These are phyloP conservation scores for Talaromyces sp. DNA, from an alignment of 2,329 filamentous ascomycete species.

Conservation along the genomic window DNA sequence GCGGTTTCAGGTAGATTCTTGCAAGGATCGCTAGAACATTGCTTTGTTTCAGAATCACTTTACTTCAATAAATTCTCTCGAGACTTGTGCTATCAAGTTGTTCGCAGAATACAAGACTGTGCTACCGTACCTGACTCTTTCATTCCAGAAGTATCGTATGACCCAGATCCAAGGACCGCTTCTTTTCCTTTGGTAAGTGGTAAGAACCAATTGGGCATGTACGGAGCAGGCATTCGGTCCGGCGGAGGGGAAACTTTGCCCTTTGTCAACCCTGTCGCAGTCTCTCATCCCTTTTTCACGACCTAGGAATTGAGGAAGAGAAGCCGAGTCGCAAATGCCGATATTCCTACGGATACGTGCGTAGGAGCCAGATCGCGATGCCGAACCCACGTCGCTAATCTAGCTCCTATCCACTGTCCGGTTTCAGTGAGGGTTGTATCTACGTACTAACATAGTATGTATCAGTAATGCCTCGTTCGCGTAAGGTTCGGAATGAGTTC, in stretches of 20 bases:
- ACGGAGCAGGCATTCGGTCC: neutral
- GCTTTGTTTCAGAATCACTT: neutral
- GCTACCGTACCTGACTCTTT: neutral
- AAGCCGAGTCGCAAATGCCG: slow-evolving; percentile 1
- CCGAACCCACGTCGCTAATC: neutral
- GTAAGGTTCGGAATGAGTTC: neutral
- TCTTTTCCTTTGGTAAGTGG: neutral
- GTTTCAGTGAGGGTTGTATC: neutral
- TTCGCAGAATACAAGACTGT: too few relatives aligned
- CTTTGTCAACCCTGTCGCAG: neutral
- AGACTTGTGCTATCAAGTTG: neutral
- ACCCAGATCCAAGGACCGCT: neutral
- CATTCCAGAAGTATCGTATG: neutral
- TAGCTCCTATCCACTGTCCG: neutral
- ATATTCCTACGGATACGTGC: neutral
- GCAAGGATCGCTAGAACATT: neutral
- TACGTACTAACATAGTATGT: too few relatives aligned
- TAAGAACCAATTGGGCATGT: neutral
- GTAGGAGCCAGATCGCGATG: neutral
- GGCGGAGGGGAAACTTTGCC: slow-evolving; percentile 1
- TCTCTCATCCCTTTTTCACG: neutral
- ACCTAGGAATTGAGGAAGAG: neutral
- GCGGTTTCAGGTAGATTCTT: neutral
- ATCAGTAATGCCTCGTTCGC: too few relatives aligned
- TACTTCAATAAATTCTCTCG: neutral